These are phyloP conservation scores for Talaromyces piceae DNA, from an alignment of 2,329 filamentous ascomycete genomes.

Conservation along the genomic window DNA sequence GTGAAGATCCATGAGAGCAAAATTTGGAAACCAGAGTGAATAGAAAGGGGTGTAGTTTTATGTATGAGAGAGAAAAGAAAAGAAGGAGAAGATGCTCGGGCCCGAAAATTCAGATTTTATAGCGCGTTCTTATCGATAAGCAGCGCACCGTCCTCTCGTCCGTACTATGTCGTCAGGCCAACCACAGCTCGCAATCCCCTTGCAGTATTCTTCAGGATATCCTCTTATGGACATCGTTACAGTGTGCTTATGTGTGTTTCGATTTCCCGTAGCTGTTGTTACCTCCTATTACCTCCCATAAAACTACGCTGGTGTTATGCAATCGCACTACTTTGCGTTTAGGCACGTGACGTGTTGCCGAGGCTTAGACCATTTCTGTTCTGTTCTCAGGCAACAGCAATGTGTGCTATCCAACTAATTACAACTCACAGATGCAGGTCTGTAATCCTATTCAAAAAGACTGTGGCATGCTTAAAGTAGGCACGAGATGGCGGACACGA, in stretches of 20 bases:
- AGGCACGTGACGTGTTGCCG: background rate
- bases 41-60: slow-evolving; percentile 39
- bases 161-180: background rate
- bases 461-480: background rate
- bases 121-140: slow-evolving; percentile 30
- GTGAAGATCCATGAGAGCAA: slow-evolving; percentile 30
- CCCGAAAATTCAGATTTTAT: slow-evolving; percentile 21
- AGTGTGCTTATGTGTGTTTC: too few species aligned
- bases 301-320: background rate
- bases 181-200: background rate
- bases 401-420: background rate
- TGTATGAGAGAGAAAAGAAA: slow-evolving; percentile 28
- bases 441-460: background rate
- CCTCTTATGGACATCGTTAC: too few species aligned
- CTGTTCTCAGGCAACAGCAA: background rate
- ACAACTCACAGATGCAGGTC: background rate
- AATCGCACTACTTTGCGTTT: background rate
- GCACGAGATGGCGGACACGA: slow-evolving; percentile 1
- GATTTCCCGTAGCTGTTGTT: too few species aligned
- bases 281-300: background rate
- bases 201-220: background rate
- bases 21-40: slow-evolving; percentile 39
- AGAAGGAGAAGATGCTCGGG: slow-evolving; percentile 12
- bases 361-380: background rate
- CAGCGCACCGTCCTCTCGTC: background rate